A percentile compares a stretch with the other conserved stretches of the same genome.
These are phyloP conservation scores for Rhodomyrtus psidioides DNA, from an alignment of 441 rosid species.

Conservation along the genomic window DNA sequence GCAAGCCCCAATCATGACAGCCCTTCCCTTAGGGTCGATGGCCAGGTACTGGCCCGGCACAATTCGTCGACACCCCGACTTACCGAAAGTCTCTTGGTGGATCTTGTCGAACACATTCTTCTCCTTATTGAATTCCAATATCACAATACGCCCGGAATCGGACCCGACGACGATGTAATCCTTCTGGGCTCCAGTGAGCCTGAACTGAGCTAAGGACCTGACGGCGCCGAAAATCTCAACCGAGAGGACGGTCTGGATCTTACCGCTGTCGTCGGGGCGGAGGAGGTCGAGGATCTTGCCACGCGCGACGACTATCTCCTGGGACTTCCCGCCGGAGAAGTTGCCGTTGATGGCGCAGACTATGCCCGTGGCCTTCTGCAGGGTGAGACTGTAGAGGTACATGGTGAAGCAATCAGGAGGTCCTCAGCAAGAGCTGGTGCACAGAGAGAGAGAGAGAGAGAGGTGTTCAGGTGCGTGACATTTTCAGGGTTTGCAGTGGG, in stretches of 20 bases:
- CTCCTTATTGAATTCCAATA: constrained; percentile 79
- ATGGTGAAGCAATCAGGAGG: constrained; percentile 13
- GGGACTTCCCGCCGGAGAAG: constrained; percentile 85
- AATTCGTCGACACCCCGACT: constrained; percentile 88
- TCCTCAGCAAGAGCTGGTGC: not conserved
- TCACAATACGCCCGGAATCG: constrained; percentile 92
- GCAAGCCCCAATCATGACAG: constrained; percentile 90
- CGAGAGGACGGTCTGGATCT: constrained; percentile 81
- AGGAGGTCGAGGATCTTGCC: constrained; percentile 91
- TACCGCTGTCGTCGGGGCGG: constrained; percentile 87
- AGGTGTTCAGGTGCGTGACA: not conserved
- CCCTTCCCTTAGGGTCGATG: constrained; percentile 88
- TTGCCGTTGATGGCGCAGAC: constrained; percentile 73
- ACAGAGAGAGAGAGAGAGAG: not conserved
- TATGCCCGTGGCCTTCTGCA: constrained; percentile 89
- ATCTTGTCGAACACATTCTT: constrained; percentile 77
- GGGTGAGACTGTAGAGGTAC: constrained; percentile 89
- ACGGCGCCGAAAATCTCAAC: constrained; percentile 90
- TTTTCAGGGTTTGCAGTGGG: not conserved
- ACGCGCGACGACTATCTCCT: constrained; percentile 94
- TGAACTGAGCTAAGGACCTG: constrained; percentile 77
- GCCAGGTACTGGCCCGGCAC: constrained; percentile 96
- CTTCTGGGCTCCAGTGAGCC: constrained; percentile 86
- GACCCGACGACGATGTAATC: constrained; percentile 94
- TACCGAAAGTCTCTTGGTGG: constrained; percentile 94